Evolutionary conservation across 768 basidiomycete species (phyloP), one percentile per base, ranked within the genome.

Genomic region (Hygrocybe punicea): DNA sequence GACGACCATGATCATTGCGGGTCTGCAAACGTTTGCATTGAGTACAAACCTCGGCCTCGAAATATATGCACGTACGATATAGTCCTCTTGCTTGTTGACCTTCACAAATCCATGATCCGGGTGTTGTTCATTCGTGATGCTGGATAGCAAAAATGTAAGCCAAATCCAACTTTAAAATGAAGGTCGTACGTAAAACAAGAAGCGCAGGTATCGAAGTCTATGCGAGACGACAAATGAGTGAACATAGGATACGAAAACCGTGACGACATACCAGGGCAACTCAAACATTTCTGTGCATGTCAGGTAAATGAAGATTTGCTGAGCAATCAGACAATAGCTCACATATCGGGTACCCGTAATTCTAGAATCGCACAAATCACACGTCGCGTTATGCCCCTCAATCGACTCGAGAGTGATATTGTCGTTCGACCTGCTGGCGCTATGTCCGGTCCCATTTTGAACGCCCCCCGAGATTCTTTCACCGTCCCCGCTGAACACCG

Each of bases 341-440:
- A 92, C 89, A 74, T 83, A 93, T 45, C 93, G 84, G 45, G 77
- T 74, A 2, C 92, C 93, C 24, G 70, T 62, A 62, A 95, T 89
- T 2, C 75, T 69, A 1, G 84, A 85, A 59, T 88, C 84, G 63
- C 93, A 95, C 23, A 93, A 66, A 67, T 94, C 82, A 71, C 93
- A 95, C 9, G 69, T 79, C 6, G 90, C 89, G 58, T 71, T 67
- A 66, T 94, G 92, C 24, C 72, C 63, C n/a, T 73, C 73, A 69
- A 71, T 36, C 50, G 45, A 10, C 52, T 11, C 6, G 25, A 21
- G 36, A 42, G 56, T 53, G 25, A 47, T 40, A 16, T 62, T 25
- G 13, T 24, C 44, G 14, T 45, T 25, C 7, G 55, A 37, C 14
- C n/a, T 33, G 24, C 19, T 6, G 10, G 11, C 8, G 16, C 33